Conservation (phyloP, 331 rosid species). For the Pyrus hybrid region DNA sequence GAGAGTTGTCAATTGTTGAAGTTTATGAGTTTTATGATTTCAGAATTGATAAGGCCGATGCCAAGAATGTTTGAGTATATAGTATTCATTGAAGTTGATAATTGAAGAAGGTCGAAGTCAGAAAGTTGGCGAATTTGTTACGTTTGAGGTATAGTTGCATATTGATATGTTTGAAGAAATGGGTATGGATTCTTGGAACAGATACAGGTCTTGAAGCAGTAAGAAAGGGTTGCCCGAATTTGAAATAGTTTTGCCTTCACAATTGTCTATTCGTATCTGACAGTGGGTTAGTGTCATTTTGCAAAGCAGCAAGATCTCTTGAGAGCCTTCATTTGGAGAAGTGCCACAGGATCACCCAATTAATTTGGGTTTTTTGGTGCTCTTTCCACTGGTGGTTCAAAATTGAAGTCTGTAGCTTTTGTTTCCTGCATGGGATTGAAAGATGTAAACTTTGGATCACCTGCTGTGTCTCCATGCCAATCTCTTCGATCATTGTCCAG, state of each 20-base stretch:
- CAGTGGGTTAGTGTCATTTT: conserved; percentile 61
- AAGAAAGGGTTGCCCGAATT: conserved; percentile 85
- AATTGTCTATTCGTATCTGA: conserved; percentile 73
- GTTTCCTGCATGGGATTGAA: conserved; percentile 80
- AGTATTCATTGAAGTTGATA: too few species aligned
- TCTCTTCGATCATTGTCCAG: conserved; percentile 56
- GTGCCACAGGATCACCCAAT: conserved; percentile 93
- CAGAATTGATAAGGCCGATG: too few species aligned
- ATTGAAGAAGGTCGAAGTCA: too few species aligned
- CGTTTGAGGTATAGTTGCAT: too few species aligned
- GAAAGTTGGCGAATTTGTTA: too few species aligned
- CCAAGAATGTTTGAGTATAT: too few species aligned
- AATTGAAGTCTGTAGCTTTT: conserved; percentile 58
- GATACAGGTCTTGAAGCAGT: conserved; percentile 68
- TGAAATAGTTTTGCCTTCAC: conserved; percentile 46
- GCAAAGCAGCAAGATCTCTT: conserved; percentile 59
- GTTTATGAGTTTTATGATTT: too few species aligned
- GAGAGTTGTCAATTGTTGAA: too few species aligned
- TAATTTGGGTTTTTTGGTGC: conserved; percentile 60
- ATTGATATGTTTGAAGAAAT: too few species aligned
- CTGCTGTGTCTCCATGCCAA: conserved; percentile 34
- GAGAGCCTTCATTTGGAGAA: conserved; percentile 80
- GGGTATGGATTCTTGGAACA: too few species aligned
- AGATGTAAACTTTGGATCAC: conserved; percentile 40
- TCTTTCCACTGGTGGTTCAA: conserved; percentile 49